A percentile compares a stretch with the other conserved stretches of the same genome.
phyloP scores from a whole-genome alignment of 805 yeast species.

The Naumovozyma castellii region DNA sequence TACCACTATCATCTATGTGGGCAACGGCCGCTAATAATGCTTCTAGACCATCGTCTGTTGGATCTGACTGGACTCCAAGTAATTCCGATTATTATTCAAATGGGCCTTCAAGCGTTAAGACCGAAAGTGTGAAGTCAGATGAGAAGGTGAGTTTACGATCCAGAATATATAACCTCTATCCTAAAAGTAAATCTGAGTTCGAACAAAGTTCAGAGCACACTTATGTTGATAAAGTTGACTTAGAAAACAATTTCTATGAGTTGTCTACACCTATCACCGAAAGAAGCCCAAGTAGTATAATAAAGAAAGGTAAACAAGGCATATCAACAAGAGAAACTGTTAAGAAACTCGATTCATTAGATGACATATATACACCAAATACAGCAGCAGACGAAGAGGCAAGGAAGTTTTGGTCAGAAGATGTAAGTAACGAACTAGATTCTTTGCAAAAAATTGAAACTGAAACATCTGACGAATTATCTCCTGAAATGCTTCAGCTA shows the following conservation, averaged over 20 bases:
- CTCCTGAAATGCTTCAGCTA: conserved; percentile 13
- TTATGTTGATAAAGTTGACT: conserved; percentile 8
- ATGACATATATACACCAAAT: conserved; percentile 26
- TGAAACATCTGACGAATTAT: conserved; percentile 10
- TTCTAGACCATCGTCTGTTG: conserved; percentile 33
- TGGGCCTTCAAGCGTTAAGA: conserved; percentile 7
- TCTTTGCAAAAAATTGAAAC: background rate
- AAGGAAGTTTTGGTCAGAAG: conserved; percentile 28
- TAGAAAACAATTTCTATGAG: conserved; percentile 12
- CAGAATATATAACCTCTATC: conserved; percentile 10
- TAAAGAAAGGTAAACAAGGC: background rate
- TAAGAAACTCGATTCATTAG: background rate
- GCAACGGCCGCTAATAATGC: conserved; percentile 58
- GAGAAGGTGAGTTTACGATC: conserved; percentile 5
- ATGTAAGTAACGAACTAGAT: conserved; percentile 1
- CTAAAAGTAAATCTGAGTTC: conserved; percentile 4
- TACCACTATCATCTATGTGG: conserved; percentile 86
- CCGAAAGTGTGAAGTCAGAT: conserved; percentile 11
- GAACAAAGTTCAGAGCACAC: conserved; percentile 6
- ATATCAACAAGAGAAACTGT: background rate
- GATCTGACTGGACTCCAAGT: conserved; percentile 14
- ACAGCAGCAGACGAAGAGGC: conserved; percentile 31
- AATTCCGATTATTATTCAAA: conserved; percentile 15
- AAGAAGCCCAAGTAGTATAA: background rate
- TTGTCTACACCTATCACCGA: conserved; percentile 5